Evolutionary conservation across 805 yeast species (phyloP), one percentile per base, ranked within the genome.

Genomic region (Starmerella cellae): DNA sequence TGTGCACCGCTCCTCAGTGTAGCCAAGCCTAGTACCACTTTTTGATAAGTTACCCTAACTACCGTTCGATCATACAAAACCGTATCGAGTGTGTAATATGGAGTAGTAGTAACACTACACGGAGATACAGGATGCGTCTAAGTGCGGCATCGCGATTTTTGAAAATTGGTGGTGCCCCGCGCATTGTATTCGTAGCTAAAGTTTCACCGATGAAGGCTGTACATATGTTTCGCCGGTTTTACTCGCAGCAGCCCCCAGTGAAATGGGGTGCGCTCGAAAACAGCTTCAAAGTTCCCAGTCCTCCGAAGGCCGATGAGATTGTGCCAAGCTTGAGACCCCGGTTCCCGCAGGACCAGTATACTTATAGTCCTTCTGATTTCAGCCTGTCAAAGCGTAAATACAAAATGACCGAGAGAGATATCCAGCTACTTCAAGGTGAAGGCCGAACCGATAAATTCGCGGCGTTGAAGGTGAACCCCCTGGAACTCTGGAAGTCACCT

Each of bases 311-410:
- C 23, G 45, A 32, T 23, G 41, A 38, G 13, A 48, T 50, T 22
- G 46, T 40, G 20, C 37, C 47, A 10, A 30, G 29, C n/a, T 35
- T 48, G 38, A 36, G 27, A n/a, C 49, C 51, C 18, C 68, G 60
- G 43, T 75, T 79, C 56, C 63, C 59, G 14, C 35, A 27, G 10
- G 62, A 62, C 3, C 74, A 73, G 37, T 62, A 70, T 4, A 71
- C 74, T 0, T 84, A 84, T 57, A 88, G 81, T 52, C 91, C 95
- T 39, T 79, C 77, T 61, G 94, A 82, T 59, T 82, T 83, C 53
- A 45, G 47, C 72, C 82, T 24, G 60, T 74, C 54, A 73, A 77
- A 36, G 73, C 71, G 51, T 54, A 73, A 30, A 65, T 36, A 26
- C 26, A 32, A 39, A 5, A 42, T 33, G 69, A 46, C 70, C 74